phyloP scores from a whole-genome alignment of 2,329 filamentous ascomycete genomes.

The Pseudohalonectria lignicola region DNA sequence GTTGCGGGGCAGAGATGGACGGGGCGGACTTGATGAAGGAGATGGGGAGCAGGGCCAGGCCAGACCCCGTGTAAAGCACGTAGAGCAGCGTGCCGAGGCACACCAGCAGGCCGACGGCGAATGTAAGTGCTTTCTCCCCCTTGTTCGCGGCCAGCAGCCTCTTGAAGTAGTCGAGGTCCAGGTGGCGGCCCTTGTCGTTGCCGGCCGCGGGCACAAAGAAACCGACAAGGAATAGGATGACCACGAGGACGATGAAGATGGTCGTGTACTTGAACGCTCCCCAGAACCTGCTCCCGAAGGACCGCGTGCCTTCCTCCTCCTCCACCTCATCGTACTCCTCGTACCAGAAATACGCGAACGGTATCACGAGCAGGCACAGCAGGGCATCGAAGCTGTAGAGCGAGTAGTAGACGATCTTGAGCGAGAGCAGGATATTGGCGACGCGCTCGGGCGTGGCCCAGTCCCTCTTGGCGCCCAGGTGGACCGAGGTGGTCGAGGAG shows the following conservation, averaged over 20 bases:
- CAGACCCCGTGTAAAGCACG: conserved; percentile 77
- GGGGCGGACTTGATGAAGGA: conserved; percentile 88
- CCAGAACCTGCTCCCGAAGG: conserved; percentile 59
- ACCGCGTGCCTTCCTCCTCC: conserved; percentile 66
- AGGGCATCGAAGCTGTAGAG: conserved; percentile 87
- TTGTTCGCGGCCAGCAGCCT: conserved; percentile 73
- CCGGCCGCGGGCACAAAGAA: conserved; percentile 85
- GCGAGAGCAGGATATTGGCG: conserved; percentile 63
- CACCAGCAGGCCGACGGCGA: conserved; percentile 78
- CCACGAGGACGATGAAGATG: conserved; percentile 67
- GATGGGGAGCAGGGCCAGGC: conserved; percentile 79
- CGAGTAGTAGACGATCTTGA: conserved; percentile 85
- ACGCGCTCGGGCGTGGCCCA: conserved; percentile 84
- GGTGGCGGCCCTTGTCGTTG: conserved; percentile 50
- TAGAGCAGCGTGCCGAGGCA: conserved; percentile 81
- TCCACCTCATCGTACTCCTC: conserved; percentile 95
- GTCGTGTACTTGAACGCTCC: conserved; percentile 87
- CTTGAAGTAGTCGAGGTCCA: conserved; percentile 88
- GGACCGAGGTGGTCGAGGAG: conserved; percentile 70
- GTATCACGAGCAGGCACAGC: conserved; percentile 79
- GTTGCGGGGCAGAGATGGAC: conserved; percentile 68
- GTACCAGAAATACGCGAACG: conserved; percentile 97
- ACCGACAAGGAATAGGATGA: conserved; percentile 79
- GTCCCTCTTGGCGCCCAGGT: conserved; percentile 75
- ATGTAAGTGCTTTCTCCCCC: conserved; percentile 85